A percentile compares a stretch with the other conserved stretches of the same genome.
These are phyloP conservation scores for Lignosus rhinocerotis DNA, from an alignment of 1,284 basidiomycete genomes.

Conservation along the genomic window DNA sequence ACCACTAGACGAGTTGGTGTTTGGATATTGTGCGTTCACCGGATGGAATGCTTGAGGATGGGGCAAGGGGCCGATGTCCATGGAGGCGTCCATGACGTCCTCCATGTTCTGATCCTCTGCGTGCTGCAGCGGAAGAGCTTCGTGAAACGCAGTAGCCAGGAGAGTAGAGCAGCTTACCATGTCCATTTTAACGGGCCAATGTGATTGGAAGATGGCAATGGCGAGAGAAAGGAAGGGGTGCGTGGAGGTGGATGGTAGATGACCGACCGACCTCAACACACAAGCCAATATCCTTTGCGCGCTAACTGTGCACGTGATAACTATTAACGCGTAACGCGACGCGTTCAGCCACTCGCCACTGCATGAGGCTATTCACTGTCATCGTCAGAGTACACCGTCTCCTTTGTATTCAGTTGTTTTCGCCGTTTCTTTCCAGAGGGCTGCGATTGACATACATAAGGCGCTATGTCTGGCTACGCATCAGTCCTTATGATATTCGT, in stretches of 20 bases:
- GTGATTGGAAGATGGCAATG: neutral
- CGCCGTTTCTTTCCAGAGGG: too few species aligned
- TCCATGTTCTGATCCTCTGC: constrained; percentile 27
- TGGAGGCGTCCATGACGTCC: constrained; percentile 23
- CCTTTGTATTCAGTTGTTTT: neutral
- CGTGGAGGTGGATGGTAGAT: constrained; percentile 9
- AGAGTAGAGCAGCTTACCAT: constrained; percentile 6
- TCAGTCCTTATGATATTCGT: too few species aligned
- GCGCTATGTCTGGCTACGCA: too few species aligned
- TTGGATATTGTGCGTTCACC: neutral
- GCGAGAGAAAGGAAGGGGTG: constrained; percentile 1
- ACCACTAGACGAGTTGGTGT: constrained; percentile 10
- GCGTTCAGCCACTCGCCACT: constrained; percentile 3
- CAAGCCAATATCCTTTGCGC: constrained; percentile 1
- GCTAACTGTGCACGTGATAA: constrained; percentile 7
- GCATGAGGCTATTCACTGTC: neutral
- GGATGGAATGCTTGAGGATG: constrained; percentile 15
- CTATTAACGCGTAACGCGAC: constrained; percentile 12
- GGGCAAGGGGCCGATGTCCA: constrained; percentile 19
- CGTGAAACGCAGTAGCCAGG: neutral
- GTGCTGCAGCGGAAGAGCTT: neutral
- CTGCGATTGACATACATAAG: too few species aligned
- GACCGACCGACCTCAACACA: constrained; percentile 7
- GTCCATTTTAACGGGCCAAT: neutral
- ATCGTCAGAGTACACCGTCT: neutral